These are phyloP conservation scores for Staphylotrichum tortipilum DNA, from an alignment of 495 filamentous ascomycete species.

Conservation along the genomic window DNA sequence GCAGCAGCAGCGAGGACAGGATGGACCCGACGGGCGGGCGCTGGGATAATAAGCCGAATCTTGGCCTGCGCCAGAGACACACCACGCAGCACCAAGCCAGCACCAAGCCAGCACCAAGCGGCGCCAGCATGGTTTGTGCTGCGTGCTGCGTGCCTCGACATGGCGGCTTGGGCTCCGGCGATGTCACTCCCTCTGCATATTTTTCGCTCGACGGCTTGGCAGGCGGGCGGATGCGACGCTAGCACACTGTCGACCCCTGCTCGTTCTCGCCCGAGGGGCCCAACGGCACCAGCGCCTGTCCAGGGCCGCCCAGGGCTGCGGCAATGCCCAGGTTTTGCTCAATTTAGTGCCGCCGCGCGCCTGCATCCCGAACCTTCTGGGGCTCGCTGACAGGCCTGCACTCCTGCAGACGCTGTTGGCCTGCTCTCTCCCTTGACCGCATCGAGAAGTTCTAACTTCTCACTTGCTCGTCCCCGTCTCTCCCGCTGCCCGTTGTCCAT, in stretches of 20 bases:
- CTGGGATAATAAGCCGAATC: slow-evolving; percentile 17
- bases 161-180: not conserved
- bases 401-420: no score
- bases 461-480: no score
- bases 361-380: not conserved
- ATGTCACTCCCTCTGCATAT: slow-evolving; percentile 15
- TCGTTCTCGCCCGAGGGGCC: not conserved
- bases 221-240: slow-evolving; percentile 11
- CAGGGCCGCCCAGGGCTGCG: no score
- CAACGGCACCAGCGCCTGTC: slow-evolving; percentile 5
- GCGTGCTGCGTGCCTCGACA: not conserved
- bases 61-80: slow-evolving; percentile 8
- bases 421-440: no score
- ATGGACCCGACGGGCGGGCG: slow-evolving; percentile 1
- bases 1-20: not conserved
- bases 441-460: no score
- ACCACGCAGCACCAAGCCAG: not conserved
- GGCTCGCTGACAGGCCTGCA: no score
- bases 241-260: not conserved
- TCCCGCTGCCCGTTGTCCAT: no score
- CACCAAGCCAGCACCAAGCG: no score
- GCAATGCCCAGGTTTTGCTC: slow-evolving; percentile 1
- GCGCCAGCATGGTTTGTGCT: not conserved
- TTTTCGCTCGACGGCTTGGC: slow-evolving; percentile 20
- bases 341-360: not conserved